Evolutionary conservation across 768 basidiomycete genomes (phyloP).

Genomic region (Auriscalpium orientale): DNA sequence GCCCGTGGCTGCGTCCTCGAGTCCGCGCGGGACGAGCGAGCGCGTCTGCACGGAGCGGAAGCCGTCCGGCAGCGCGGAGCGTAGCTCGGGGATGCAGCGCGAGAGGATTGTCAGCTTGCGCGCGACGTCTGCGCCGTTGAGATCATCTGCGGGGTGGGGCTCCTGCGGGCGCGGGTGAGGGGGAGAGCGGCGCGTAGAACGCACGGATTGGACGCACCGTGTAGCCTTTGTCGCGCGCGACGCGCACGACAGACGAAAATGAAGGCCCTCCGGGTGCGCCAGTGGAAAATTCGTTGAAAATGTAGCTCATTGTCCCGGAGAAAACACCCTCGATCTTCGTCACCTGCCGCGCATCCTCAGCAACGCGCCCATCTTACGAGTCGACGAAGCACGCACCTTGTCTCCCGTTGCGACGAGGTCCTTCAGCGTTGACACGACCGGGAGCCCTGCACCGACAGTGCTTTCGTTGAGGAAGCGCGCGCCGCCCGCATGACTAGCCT

Average conservation of each 20-base stretch:
- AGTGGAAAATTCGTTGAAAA: conserved; percentile 93
- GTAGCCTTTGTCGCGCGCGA: conserved; percentile 89
- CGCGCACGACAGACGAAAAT: conserved; percentile 85
- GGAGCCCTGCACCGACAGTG: conserved; percentile 94
- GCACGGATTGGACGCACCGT: conserved; percentile 48
- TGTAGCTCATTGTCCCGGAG: conserved; percentile 96
- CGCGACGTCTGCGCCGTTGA: conserved; percentile 95
- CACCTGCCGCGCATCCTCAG: conserved; percentile 36
- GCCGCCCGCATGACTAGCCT: conserved; percentile 48
- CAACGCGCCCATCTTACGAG: not conserved
- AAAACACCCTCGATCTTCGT: conserved; percentile 95
- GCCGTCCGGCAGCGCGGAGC: conserved; percentile 59
- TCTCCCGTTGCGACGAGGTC: conserved; percentile 92
- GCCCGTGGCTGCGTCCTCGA: conserved; percentile 61
- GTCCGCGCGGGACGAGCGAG: conserved; percentile 76
- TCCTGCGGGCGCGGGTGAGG: conserved; percentile 46
- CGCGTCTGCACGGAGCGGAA: conserved; percentile 74
- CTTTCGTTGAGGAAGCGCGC: conserved; percentile 78
- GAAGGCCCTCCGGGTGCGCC: conserved; percentile 56
- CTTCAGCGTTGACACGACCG: conserved; percentile 85
- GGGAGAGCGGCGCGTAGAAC: not conserved
- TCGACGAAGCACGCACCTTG: conserved; percentile 43
- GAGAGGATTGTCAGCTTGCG: conserved; percentile 95
- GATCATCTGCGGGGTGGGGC: conserved; percentile 94
- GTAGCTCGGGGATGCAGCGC: conserved; percentile 54